Conservation (phyloP, 2,329 filamentous ascomycete genomes). For the Chrysoporthe cubensis region DNA sequence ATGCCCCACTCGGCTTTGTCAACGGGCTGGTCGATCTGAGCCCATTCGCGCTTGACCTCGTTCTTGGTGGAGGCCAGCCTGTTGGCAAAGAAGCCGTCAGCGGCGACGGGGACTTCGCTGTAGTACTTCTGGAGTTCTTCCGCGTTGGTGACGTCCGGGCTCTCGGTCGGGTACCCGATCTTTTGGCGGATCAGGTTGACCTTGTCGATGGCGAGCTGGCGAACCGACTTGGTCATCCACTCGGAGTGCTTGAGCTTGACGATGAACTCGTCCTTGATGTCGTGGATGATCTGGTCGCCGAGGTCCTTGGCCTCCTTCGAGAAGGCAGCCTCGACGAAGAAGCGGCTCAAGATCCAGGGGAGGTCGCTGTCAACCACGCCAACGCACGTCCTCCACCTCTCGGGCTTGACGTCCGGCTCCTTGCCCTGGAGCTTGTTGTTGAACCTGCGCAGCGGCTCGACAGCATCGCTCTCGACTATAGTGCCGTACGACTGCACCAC, state of each 20-base stretch:
- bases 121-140: slow-evolving; percentile 61
- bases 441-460: slow-evolving; percentile 64
- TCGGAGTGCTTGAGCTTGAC: slow-evolving; percentile 59
- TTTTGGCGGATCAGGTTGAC: slow-evolving; percentile 70
- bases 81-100: slow-evolving; percentile 61
- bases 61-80: slow-evolving; percentile 54
- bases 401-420: slow-evolving; percentile 63
- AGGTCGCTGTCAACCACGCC: slow-evolving; percentile 59
- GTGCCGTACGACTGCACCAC: slow-evolving; percentile 63
- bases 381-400: slow-evolving; percentile 71
- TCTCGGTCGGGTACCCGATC: slow-evolving; percentile 67
- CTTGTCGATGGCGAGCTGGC: slow-evolving; percentile 64
- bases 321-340: slow-evolving; percentile 72
- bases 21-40: slow-evolving; percentile 61
- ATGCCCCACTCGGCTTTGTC: slow-evolving; percentile 65
- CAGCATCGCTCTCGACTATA: slow-evolving; percentile 61
- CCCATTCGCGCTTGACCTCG: slow-evolving; percentile 55
- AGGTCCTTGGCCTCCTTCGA: slow-evolving; percentile 67
- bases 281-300: slow-evolving; percentile 70
- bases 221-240: slow-evolving; percentile 69
- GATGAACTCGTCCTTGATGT: slow-evolving; percentile 70
- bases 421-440: slow-evolving; percentile 63
- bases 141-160: slow-evolving; percentile 65
- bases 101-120: slow-evolving; percentile 52
- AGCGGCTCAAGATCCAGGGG: slow-evolving; percentile 70